Conservation (phyloP, 257 asterid genomes). For the Nemophila menziesii region DNA sequence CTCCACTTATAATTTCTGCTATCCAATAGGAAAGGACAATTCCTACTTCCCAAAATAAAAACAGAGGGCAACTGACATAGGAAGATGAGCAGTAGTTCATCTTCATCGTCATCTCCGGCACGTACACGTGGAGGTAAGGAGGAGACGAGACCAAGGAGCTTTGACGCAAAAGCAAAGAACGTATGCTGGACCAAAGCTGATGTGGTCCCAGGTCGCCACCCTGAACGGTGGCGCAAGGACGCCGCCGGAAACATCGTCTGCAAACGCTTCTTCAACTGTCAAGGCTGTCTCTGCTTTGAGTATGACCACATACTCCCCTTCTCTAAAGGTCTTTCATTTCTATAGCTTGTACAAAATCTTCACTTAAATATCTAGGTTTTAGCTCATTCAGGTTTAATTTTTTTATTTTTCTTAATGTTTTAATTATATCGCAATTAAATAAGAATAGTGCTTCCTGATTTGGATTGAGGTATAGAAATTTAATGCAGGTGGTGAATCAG, state of each 20-base stretch:
- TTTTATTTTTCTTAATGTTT: not conserved
- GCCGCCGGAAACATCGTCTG: slow-evolving; percentile 91
- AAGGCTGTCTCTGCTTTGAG: slow-evolving; percentile 94
- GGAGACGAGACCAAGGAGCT: slow-evolving; percentile 52
- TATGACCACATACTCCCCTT: slow-evolving; percentile 82
- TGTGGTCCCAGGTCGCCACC: slow-evolving; percentile 82
- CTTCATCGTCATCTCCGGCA: slow-evolving; percentile 5
- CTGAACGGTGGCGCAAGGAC: slow-evolving; percentile 97
- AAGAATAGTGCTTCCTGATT: not conserved
- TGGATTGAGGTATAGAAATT: slow-evolving; percentile 2
- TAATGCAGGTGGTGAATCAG: slow-evolving; percentile 83
- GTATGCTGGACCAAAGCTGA: slow-evolving; percentile 76
- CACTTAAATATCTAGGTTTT: not conserved
- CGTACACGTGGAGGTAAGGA: slow-evolving; percentile 20
- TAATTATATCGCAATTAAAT: too few species aligned
- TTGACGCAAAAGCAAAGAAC: slow-evolving; percentile 56
- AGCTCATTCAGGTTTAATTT: too few species aligned
- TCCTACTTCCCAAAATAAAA: not conserved
- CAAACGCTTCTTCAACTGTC: slow-evolving; percentile 78
- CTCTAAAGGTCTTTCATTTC: slow-evolving; percentile 52
- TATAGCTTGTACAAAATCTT: too few species aligned
- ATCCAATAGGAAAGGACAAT: not conserved
- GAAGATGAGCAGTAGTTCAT: slow-evolving; percentile 1
- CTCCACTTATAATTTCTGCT: too few species aligned
- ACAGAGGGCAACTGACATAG: not conserved